A percentile compares a stretch with the other conserved stretches of the same genome.
Conservation (phyloP, 192 early-diverging fungal genomes). For the Umbelopsis vinacea region DNA sequence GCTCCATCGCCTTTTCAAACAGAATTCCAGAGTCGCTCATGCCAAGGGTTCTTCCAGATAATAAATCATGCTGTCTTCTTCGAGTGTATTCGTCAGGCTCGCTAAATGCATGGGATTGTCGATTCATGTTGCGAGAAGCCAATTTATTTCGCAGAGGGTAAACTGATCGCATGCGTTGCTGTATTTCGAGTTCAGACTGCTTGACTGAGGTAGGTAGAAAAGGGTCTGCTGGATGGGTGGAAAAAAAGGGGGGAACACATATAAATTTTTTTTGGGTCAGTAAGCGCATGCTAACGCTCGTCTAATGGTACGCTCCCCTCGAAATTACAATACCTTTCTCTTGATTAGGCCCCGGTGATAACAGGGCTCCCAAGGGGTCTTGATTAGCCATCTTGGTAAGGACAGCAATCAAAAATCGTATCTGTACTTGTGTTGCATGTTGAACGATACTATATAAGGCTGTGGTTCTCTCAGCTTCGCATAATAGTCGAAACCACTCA, state of each 20-base stretch:
- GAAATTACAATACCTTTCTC: constrained; percentile 49
- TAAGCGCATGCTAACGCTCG: background rate
- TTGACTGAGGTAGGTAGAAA: constrained; percentile 4
- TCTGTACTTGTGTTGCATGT: constrained; percentile 88
- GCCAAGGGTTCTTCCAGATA: constrained; percentile 29
- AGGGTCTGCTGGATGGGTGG: constrained; percentile 3
- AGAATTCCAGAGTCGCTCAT: constrained; percentile 27
- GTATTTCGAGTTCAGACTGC: background rate
- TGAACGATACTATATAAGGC: constrained; percentile 92
- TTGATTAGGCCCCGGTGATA: constrained; percentile 47
- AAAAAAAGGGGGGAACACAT: background rate
- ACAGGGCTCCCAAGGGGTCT: constrained; percentile 66
- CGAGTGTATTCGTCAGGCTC: constrained; percentile 39
- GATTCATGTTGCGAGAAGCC: constrained; percentile 14
- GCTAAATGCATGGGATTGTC: constrained; percentile 24
- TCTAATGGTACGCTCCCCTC: background rate
- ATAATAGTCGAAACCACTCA: constrained; percentile 91
- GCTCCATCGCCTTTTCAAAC: constrained; percentile 35
- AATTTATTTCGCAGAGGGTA: constrained; percentile 8
- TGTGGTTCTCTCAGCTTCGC: constrained; percentile 91
- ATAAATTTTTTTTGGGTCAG: background rate
- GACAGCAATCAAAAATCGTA: constrained; percentile 93
- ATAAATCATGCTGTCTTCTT: constrained; percentile 31
- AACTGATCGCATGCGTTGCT: background rate
- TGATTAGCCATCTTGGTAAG: constrained; percentile 89